A percentile compares a stretch with the other conserved stretches of the same genome.
Evolutionary conservation across 768 basidiomycete species (phyloP).

Genomic region (Inosperma sp.): DNA sequence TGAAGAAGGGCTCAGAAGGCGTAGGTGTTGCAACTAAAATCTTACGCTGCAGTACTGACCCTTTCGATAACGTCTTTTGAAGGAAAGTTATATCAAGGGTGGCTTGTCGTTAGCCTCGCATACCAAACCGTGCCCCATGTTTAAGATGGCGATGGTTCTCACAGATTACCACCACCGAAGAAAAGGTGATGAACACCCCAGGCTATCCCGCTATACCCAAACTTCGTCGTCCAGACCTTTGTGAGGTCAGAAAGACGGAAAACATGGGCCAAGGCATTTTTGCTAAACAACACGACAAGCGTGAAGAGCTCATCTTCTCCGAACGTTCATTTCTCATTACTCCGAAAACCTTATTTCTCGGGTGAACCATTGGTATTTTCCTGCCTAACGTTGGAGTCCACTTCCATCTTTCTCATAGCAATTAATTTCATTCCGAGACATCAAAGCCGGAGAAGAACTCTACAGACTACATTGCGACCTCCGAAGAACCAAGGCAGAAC

Average conservation of each 20-base stretch:
- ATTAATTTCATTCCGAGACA: slow-evolving; percentile 23
- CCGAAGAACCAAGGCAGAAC: slow-evolving; percentile 17
- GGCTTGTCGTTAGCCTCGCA: too few relatives aligned
- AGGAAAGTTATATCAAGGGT: too few relatives aligned
- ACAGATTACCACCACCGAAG: slow-evolving; percentile 1
- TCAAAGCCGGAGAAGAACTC: slow-evolving; percentile 30
- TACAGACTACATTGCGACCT: slow-evolving; percentile 26
- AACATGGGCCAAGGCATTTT: too few relatives aligned
- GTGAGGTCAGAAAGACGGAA: too few relatives aligned
- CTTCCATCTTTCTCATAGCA: slow-evolving; percentile 28
- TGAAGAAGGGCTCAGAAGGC: too few relatives aligned
- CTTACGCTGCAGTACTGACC: too few relatives aligned
- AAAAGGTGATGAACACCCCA: background rate
- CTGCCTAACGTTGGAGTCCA: slow-evolving; percentile 25
- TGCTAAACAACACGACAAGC: too few relatives aligned
- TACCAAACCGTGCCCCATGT: too few relatives aligned
- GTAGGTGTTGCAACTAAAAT: too few relatives aligned
- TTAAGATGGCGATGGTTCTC: too few relatives aligned
- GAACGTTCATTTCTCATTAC: slow-evolving; percentile 11
- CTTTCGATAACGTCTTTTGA: too few relatives aligned
- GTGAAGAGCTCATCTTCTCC: slow-evolving; percentile 8
- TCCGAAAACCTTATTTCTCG: background rate
- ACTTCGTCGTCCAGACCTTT: too few relatives aligned
- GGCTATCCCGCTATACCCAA: background rate
- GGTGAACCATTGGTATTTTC: slow-evolving; percentile 26